phyloP scores from a whole-genome alignment of 768 basidiomycete genomes.

The Auricularia heimuer region DNA sequence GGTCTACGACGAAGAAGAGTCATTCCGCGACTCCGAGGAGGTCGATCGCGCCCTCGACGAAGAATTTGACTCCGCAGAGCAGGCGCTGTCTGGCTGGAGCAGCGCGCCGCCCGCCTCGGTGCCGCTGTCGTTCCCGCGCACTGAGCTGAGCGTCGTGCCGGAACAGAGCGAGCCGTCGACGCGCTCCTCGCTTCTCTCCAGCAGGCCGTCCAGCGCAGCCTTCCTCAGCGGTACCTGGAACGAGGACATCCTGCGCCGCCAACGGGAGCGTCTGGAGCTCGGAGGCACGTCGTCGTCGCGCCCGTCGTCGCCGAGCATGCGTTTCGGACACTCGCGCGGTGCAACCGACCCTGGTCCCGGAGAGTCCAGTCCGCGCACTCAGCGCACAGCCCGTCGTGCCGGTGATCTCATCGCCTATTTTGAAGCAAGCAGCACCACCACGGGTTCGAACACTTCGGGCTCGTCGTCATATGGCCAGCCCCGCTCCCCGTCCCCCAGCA shows the following conservation, averaged over 20 bases:
- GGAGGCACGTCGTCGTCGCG: constrained; percentile 7
- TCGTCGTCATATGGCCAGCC: constrained; percentile 39
- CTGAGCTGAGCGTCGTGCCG: constrained; percentile 23
- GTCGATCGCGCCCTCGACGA: constrained; percentile 60
- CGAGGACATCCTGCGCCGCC: background rate
- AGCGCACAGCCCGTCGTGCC: constrained; percentile 44
- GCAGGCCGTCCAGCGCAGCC: constrained; percentile 26
- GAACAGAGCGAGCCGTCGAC: constrained; percentile 26
- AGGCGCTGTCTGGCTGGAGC: constrained; percentile 60
- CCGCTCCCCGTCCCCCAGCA: constrained; percentile 20
- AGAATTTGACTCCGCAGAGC: constrained; percentile 55
- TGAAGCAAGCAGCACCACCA: constrained; percentile 40
- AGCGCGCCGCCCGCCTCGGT: constrained; percentile 28
- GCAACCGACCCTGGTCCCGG: constrained; percentile 47
- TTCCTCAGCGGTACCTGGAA: constrained; percentile 14
- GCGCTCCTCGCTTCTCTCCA: constrained; percentile 16
- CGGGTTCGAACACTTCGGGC: constrained; percentile 41
- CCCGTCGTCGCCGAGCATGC: constrained; percentile 27
- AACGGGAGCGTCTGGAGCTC: background rate
- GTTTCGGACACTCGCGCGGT: constrained; percentile 39
- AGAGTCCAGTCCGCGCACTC: constrained; percentile 25
- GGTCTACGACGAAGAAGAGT: constrained; percentile 11
- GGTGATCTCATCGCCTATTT: constrained; percentile 70
- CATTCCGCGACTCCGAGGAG: constrained; percentile 37
- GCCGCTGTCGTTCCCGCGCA: constrained; percentile 18